phyloP scores from a whole-genome alignment of 2,329 filamentous ascomycete species.

The Pseudogymnoascus verrucosus region DNA sequence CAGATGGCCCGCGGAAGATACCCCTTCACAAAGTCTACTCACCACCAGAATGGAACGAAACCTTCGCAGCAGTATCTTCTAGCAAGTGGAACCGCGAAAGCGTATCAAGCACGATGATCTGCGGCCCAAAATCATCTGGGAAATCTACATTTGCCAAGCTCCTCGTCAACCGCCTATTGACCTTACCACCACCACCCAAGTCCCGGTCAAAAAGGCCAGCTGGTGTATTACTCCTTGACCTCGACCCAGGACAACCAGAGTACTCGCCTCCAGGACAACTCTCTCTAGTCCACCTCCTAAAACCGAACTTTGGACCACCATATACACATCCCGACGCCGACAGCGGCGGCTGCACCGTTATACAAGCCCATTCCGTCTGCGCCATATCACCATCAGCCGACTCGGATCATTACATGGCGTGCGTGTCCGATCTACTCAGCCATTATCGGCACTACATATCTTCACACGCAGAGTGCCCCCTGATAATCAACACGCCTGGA shows the following conservation, averaged over 20 bases:
- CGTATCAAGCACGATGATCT: slow-evolving; percentile 44
- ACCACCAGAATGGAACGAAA: slow-evolving; percentile 52
- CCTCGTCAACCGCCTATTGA: slow-evolving; percentile 55
- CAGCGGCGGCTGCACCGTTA: slow-evolving; percentile 30
- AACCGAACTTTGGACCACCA: slow-evolving; percentile 56
- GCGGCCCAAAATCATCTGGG: slow-evolving; percentile 63
- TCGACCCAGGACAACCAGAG: slow-evolving; percentile 72
- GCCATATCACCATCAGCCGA: slow-evolving; percentile 58
- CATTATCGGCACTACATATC: slow-evolving; percentile 42
- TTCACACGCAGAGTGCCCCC: slow-evolving; percentile 38
- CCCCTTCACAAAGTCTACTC: slow-evolving; percentile 47
- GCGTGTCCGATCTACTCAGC: slow-evolving; percentile 53
- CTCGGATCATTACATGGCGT: slow-evolving; percentile 57
- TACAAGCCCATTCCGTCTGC: slow-evolving; percentile 60
- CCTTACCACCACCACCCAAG: slow-evolving; percentile 19
- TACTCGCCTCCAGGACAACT: slow-evolving; percentile 63
- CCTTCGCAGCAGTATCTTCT: slow-evolving; percentile 19
- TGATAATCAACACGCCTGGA: slow-evolving; percentile 67
- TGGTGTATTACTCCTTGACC: slow-evolving; percentile 51
- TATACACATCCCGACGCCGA: slow-evolving; percentile 51
- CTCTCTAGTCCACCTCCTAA: slow-evolving; percentile 53
- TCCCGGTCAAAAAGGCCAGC: slow-evolving; percentile 13
- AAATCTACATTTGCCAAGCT: slow-evolving; percentile 68
- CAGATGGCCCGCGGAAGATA: slow-evolving; percentile 42
- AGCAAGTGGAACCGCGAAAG: slow-evolving; percentile 37